Conservation (phyloP, 768 basidiomycete genomes). For the Boletus eberwhitei region DNA sequence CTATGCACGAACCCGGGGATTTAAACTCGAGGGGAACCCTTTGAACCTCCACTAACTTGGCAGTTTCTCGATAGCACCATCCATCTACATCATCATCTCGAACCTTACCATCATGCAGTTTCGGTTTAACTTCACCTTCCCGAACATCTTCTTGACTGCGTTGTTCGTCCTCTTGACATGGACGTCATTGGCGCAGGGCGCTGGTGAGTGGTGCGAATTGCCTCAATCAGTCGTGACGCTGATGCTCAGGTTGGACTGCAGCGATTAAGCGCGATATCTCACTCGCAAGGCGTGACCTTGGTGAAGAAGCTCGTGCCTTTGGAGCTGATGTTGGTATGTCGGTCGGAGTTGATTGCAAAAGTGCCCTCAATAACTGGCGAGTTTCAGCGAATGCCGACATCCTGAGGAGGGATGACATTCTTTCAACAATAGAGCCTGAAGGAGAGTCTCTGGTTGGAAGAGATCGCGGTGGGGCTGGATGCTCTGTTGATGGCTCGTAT, state of each 20-base stretch:
- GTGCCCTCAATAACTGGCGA: not conserved
- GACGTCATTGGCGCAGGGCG: constrained; percentile 3
- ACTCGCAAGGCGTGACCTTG: not conserved
- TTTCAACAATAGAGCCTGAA: not conserved
- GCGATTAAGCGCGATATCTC: not conserved
- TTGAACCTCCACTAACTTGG: not conserved
- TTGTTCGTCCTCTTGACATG: constrained; percentile 5
- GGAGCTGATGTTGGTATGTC: constrained; percentile 2
- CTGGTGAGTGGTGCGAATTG: not conserved
- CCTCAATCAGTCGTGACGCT: not conserved
- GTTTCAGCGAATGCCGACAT: not conserved
- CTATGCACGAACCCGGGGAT: constrained; percentile 4
- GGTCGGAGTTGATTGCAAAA: not conserved
- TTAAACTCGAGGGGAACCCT: not conserved
- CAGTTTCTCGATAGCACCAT: not conserved
- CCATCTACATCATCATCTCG: not conserved
- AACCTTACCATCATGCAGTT: constrained; percentile 1
- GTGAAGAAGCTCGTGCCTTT: not conserved
- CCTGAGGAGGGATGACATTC: not conserved
- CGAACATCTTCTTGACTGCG: not conserved
- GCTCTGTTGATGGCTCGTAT: not conserved
- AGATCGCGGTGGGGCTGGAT: not conserved
- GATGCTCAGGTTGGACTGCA: not conserved
- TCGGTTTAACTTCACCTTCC: not conserved
- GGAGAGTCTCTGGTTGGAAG: not conserved